These are phyloP conservation scores for Phlebiopsis gigantea DNA, from an alignment of 768 basidiomycete species.

Conservation along the genomic window DNA sequence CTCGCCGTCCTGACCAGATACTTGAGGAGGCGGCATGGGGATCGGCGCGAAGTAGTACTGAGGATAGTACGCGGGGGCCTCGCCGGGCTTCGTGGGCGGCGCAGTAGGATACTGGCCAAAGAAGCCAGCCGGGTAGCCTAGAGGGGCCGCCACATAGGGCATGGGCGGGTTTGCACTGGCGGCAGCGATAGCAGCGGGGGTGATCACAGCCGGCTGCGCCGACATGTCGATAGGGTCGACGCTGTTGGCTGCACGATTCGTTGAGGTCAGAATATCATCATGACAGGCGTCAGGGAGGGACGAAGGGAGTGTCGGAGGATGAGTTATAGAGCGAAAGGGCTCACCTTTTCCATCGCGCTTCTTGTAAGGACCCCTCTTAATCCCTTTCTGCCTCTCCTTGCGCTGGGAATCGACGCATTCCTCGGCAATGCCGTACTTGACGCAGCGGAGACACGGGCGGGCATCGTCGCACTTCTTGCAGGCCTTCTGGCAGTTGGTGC, in stretches of 20 bases:
- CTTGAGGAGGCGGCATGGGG: constrained; percentile 35
- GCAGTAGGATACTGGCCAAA: constrained; percentile 46
- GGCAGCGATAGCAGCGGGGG: constrained; percentile 38
- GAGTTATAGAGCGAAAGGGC: constrained; percentile 34
- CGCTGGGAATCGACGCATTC: constrained; percentile 87
- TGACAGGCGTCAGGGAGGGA: constrained; percentile 15
- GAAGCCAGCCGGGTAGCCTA: constrained; percentile 49
- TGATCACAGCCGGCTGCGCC: constrained; percentile 36
- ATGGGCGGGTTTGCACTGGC: constrained; percentile 35
- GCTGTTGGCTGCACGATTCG: constrained; percentile 52
- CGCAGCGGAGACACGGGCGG: constrained; percentile 87
- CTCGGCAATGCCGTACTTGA: constrained; percentile 83
- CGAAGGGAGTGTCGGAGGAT: neutral
- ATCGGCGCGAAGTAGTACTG: constrained; percentile 39
- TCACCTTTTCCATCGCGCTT: constrained; percentile 89
- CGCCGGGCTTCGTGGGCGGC: constrained; percentile 43
- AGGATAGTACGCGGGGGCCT: constrained; percentile 47
- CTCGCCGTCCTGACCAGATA: constrained; percentile 38
- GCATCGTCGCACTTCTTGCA: constrained; percentile 93
- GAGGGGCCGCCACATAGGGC: constrained; percentile 44
- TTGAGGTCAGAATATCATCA: constrained; percentile 10
- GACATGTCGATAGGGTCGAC: constrained; percentile 41
- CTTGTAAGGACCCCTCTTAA: constrained; percentile 89
- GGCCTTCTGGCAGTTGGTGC: constrained; percentile 86
- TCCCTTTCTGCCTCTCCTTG: constrained; percentile 87